These are phyloP conservation scores for Ganoderma leucocontextum DNA, from an alignment of 1,284 basidiomycete genomes.

Conservation along the genomic window DNA sequence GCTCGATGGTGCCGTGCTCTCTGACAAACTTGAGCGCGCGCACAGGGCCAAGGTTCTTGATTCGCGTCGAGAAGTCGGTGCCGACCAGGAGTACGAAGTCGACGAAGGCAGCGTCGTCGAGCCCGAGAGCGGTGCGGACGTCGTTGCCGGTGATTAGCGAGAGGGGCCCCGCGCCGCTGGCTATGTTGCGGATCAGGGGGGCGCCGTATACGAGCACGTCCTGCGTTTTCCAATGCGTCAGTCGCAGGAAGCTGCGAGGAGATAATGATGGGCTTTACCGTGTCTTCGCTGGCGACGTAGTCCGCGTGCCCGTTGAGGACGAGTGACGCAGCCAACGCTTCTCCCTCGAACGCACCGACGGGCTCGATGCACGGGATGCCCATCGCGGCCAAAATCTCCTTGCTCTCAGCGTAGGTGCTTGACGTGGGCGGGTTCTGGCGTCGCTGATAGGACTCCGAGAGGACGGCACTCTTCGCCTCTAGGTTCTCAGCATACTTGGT, in stretches of 20 bases:
- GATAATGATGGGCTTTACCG: constrained; percentile 50
- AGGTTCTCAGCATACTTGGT: constrained; percentile 42
- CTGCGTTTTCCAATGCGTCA: constrained; percentile 43
- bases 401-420: constrained; percentile 70
- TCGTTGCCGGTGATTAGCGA: constrained; percentile 67
- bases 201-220: constrained; percentile 84
- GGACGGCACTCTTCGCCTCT: constrained; percentile 55
- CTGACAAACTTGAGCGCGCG: constrained; percentile 79
- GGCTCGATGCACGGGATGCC: constrained; percentile 80
- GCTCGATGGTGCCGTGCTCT: constrained; percentile 77
- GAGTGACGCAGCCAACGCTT: constrained; percentile 81
- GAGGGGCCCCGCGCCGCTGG: constrained; percentile 65
- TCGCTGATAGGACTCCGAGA: constrained; percentile 70
- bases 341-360: constrained; percentile 77
- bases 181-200: constrained; percentile 80
- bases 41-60: constrained; percentile 79
- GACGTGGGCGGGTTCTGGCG: constrained; percentile 65
- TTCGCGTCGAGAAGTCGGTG: constrained; percentile 88
- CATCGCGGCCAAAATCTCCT: constrained; percentile 73
- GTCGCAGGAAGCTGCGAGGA: neutral
- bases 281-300: constrained; percentile 90
- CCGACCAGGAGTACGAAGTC: constrained; percentile 89
- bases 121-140: constrained; percentile 64
- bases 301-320: constrained; percentile 79
- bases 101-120: constrained; percentile 67